Evolutionary conservation across 768 basidiomycete genomes (phyloP).

Genomic region (Rhodotorula paludigena): DNA sequence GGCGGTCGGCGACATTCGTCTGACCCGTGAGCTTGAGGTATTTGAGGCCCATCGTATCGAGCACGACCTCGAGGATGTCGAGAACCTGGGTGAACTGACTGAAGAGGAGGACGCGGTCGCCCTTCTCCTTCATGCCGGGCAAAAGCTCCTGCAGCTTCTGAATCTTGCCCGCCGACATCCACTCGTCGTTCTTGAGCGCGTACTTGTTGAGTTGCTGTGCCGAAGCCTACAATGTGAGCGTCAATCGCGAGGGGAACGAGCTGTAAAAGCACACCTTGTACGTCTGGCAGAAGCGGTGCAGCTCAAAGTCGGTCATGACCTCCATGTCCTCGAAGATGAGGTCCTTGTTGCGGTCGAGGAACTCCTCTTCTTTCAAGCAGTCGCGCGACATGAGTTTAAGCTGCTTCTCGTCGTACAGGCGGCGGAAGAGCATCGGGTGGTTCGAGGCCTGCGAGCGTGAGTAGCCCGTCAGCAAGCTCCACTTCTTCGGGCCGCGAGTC

Average conservation of each 20-base stretch:
- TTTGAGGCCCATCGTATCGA: slow-evolving; percentile 65
- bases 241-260: background rate
- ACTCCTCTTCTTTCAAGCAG: slow-evolving; percentile 85
- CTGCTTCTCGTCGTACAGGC: slow-evolving; percentile 69
- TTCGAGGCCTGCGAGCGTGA: slow-evolving; percentile 58
- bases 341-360: slow-evolving; percentile 73
- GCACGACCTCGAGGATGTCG: slow-evolving; percentile 79
- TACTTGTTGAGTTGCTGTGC: slow-evolving; percentile 56
- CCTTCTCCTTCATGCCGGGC: slow-evolving; percentile 60
- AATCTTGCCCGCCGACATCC: slow-evolving; percentile 83
- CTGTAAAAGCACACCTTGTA: slow-evolving; percentile 63
- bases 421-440: slow-evolving; percentile 94
- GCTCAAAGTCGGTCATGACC: slow-evolving; percentile 95
- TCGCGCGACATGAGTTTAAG: slow-evolving; percentile 71
- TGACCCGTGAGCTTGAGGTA: slow-evolving; percentile 84
- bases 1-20: slow-evolving; percentile 87
- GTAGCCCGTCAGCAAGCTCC: background rate
- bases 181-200: slow-evolving; percentile 67
- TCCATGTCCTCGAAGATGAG: slow-evolving; percentile 91
- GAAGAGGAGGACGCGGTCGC: slow-evolving; percentile 83
- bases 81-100: slow-evolving; percentile 97
- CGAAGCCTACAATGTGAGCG: slow-evolving; percentile 5
- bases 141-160: slow-evolving; percentile 67
- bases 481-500: too few species aligned
- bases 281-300: slow-evolving; percentile 75